phyloP scores from a whole-genome alignment of 257 asterid species.

The Nicotiana noctiflora region DNA sequence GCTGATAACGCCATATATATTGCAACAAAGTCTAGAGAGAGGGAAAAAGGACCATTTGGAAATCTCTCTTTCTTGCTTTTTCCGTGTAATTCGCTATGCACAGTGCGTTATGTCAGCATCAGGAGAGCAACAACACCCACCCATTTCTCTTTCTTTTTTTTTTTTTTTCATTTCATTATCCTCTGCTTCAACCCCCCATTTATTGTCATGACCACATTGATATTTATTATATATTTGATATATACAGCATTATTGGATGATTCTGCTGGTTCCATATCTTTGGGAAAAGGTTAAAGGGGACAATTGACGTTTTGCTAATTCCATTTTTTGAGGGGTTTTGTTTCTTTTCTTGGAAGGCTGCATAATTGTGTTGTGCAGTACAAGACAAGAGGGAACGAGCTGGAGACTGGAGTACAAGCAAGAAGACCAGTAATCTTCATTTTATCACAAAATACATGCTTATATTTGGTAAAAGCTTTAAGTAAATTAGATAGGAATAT shows the following conservation, averaged over 20 bases:
- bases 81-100: background rate
- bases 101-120: background rate
- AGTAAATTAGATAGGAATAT: too few relatives aligned
- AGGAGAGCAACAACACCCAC: background rate
- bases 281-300: background rate
- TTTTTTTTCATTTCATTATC: background rate
- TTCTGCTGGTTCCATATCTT: background rate
- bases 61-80: background rate
- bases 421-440: too few relatives aligned
- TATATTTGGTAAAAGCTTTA: too few relatives aligned
- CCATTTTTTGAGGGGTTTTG: background rate
- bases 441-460: too few relatives aligned
- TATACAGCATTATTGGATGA: background rate
- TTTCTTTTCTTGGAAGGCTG: background rate
- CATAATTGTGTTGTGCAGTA: background rate
- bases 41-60: background rate
- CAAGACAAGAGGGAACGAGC: background rate
- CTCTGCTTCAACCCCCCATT: background rate
- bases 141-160: background rate
- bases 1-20: conserved; percentile 35
- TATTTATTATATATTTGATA: too few relatives aligned
- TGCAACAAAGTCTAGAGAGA: background rate
- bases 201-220: too few relatives aligned
- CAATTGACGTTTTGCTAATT: background rate
- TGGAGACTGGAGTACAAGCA: too few relatives aligned